Percentiles rank a stretch among this genome's conserved stretches.
phyloP scores from a whole-genome alignment of 306 rosid species.

The Pterocarpus macrocarpus region DNA sequence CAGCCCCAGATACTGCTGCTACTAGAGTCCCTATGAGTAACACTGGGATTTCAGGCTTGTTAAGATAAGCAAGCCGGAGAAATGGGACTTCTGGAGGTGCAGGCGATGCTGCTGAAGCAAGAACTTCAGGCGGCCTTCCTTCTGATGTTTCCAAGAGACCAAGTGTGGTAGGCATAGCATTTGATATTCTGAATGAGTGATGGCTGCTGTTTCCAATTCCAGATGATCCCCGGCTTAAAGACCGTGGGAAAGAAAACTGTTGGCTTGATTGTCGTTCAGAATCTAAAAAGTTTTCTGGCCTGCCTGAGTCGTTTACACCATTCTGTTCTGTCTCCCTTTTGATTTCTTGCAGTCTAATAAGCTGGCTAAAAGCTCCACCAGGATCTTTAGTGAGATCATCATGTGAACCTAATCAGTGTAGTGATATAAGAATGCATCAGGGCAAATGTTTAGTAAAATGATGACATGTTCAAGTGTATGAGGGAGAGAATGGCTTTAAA shows the following conservation, averaged over 20 bases:
- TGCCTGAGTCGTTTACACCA: conserved; percentile 43
- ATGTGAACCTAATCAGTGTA: conserved; percentile 67
- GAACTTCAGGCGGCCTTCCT: conserved; percentile 41
- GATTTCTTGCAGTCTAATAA: conserved; percentile 65
- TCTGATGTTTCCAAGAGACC: conserved; percentile 43
- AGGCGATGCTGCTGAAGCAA: conserved; percentile 37
- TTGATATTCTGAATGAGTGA: conserved; percentile 58
- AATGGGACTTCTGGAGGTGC: conserved; percentile 56
- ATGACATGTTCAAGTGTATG: too few species aligned
- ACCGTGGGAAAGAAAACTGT: conserved; percentile 46
- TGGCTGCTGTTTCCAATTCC: conserved; percentile 59
- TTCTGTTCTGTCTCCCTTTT: conserved; percentile 49
- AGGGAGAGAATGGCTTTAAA: background rate
- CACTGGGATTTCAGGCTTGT: conserved; percentile 79
- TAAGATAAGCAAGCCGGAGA: conserved; percentile 68
- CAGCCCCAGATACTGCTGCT: conserved; percentile 62
- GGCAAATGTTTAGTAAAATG: background rate
- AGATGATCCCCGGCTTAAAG: conserved; percentile 66
- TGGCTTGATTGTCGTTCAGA: conserved; percentile 57
- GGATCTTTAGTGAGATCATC: conserved; percentile 61
- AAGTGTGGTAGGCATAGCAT: conserved; percentile 48
- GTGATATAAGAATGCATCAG: conserved; percentile 23
- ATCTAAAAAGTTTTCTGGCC: conserved; percentile 45
- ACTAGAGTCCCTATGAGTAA: conserved; percentile 66
- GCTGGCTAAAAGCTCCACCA: conserved; percentile 77